Evolutionary conservation across 2,329 filamentous ascomycete genomes (phyloP).

Genomic region (Zymoseptoria ardabiliae): DNA sequence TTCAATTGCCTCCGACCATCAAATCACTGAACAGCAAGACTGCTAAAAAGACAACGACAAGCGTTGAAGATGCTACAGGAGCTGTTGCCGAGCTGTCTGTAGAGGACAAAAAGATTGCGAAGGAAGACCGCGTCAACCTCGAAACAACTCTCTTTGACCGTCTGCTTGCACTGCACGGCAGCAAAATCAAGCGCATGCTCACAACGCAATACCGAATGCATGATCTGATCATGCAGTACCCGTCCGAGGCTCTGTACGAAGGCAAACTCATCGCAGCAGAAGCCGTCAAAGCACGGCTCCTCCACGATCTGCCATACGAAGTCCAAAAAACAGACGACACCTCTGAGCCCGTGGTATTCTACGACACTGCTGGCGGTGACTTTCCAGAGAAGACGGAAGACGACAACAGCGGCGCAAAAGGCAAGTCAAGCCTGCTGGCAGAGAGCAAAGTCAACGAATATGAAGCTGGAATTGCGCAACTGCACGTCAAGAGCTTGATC

Average conservation of each 20-base stretch:
- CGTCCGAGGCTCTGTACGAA: slow-evolving; percentile 82
- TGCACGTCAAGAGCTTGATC: slow-evolving; percentile 71
- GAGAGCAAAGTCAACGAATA: slow-evolving; percentile 89
- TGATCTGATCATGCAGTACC: slow-evolving; percentile 88
- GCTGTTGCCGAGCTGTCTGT: slow-evolving; percentile 4
- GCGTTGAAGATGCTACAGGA: slow-evolving; percentile 7
- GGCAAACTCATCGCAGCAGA: slow-evolving; percentile 74
- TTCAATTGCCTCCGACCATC: slow-evolving; percentile 90
- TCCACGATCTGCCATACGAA: slow-evolving; percentile 70
- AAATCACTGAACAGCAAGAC: slow-evolving; percentile 58
- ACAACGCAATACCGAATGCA: slow-evolving; percentile 99
- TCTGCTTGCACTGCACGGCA: slow-evolving; percentile 71
- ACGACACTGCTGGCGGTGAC: slow-evolving; percentile 92
- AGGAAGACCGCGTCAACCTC: slow-evolving; percentile 43
- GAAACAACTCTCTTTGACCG: slow-evolving; percentile 93
- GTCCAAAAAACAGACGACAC: slow-evolving; percentile 81
- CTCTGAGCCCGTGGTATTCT: slow-evolving; percentile 79
- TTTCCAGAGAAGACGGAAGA: slow-evolving; percentile 65
- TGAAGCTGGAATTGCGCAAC: slow-evolving; percentile 73
- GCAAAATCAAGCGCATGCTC: slow-evolving; percentile 83
- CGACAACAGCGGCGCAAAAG: slow-evolving; percentile 50
- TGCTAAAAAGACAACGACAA: slow-evolving; percentile 26
- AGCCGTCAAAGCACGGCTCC: slow-evolving; percentile 63
- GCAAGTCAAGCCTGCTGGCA: slow-evolving; percentile 50
- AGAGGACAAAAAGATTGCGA: slow-evolving; percentile 26